phyloP scores from a whole-genome alignment of 495 filamentous ascomycete genomes.

The Staphylotrichum longicolle region DNA sequence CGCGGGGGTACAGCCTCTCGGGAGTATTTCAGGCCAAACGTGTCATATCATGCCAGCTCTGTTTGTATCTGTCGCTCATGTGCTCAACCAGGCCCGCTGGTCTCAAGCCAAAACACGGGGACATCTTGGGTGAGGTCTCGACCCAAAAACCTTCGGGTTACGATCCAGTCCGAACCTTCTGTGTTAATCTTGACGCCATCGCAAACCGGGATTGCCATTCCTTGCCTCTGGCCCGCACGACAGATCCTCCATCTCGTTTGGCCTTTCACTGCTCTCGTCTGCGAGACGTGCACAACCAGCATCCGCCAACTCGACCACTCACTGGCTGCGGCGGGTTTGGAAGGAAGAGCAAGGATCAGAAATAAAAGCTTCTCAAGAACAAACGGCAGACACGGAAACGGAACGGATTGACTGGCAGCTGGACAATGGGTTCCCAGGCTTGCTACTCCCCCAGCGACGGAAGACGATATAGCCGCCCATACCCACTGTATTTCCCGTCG shows the following conservation, averaged over 20 bases:
- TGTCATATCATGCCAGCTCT: conserved; percentile 7
- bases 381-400: not conserved
- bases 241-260: not conserved
- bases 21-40: no score
- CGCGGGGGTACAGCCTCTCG: not conserved
- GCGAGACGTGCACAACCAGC: not conserved
- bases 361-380: not conserved
- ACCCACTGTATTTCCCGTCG: conserved; percentile 38
- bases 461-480: conserved; percentile 44
- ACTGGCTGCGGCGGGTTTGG: conserved; percentile 20
- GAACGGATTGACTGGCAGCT: not conserved
- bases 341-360: conserved; percentile 23
- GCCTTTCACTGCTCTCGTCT: not conserved
- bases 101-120: not conserved
- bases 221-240: not conserved
- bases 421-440: conserved; percentile 47
- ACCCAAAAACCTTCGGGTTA: not conserved
- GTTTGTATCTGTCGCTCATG: conserved; percentile 19
- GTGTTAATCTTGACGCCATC: not conserved
- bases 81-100: conserved; percentile 8
- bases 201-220: not conserved
- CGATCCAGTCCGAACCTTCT: conserved; percentile 4
- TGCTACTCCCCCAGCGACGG: conserved; percentile 34
- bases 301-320: not conserved
- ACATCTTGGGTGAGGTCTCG: not conserved